A percentile compares a stretch with the other conserved stretches of the same genome.
These are phyloP conservation scores for Wallemia hederae DNA, from an alignment of 1,284 basidiomycete genomes.

Conservation along the genomic window DNA sequence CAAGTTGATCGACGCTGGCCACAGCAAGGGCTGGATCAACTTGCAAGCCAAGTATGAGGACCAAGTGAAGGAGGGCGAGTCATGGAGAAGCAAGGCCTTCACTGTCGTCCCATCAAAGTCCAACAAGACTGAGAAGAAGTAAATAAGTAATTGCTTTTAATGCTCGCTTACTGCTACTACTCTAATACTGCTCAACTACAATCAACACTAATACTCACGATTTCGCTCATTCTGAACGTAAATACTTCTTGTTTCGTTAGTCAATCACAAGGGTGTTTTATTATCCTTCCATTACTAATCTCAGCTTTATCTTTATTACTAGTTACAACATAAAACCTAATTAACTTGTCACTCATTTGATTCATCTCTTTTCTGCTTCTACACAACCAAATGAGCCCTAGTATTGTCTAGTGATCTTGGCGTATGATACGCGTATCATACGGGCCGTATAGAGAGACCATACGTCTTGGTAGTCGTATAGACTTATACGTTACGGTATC, in stretches of 20 bases:
- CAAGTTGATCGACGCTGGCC: conserved; percentile 26
- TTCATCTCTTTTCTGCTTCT: background rate
- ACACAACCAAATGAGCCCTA: no score
- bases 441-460: no score
- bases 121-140: background rate
- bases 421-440: no score
- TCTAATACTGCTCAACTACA: no score
- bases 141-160: background rate
- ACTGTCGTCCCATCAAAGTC: conserved; percentile 6
- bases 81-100: conserved; percentile 39
- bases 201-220: no score
- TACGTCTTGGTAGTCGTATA: no score
- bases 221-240: no score
- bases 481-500: no score
- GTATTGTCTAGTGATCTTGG: no score
- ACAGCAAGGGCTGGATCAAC: conserved; percentile 40
- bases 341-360: background rate
- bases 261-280: background rate
- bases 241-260: background rate
- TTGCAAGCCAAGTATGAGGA: conserved; percentile 29
- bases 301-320: no score
- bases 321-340: background rate
- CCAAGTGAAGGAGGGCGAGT: conserved; percentile 22
- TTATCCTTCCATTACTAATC: background rate
- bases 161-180: no score